These are phyloP conservation scores for Mycena citricolor DNA, from an alignment of 1,284 basidiomycete genomes.

Conservation along the genomic window DNA sequence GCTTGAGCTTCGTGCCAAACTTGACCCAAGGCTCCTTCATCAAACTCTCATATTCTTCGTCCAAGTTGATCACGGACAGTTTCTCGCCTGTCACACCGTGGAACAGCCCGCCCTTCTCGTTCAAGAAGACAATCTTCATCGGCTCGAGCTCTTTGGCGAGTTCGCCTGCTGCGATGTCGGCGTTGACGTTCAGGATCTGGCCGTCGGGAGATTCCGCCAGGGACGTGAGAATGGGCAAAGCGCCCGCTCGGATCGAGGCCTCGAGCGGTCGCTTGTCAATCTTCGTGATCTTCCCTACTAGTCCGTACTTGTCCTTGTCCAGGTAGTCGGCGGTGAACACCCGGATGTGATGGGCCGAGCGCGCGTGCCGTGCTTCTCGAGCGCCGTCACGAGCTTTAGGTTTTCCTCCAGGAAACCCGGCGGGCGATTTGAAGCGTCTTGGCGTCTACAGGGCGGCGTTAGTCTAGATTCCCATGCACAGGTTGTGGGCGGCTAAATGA, in stretches of 20 bases:
- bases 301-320: slow-evolving; percentile 90
- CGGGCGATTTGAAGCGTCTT: slow-evolving; percentile 92
- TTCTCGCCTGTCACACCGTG: slow-evolving; percentile 96
- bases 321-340: slow-evolving; percentile 96
- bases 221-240: slow-evolving; percentile 89
- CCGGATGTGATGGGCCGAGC: slow-evolving; percentile 95
- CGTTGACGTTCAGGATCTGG: slow-evolving; percentile 96
- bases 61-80: slow-evolving; percentile 94
- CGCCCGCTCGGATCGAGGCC: slow-evolving; percentile 91
- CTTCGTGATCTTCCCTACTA: slow-evolving; percentile 90
- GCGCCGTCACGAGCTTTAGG: slow-evolving; percentile 84
- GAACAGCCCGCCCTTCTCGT: slow-evolving; percentile 98
- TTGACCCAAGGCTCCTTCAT: slow-evolving; percentile 99
- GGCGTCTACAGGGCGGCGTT: slow-evolving; percentile 56
- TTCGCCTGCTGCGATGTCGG: slow-evolving; percentile 94
- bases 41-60: slow-evolving; percentile 97
- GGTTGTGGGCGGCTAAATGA: slow-evolving; percentile 1
- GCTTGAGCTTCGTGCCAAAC: slow-evolving; percentile 98
- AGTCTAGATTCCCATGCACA: slow-evolving; percentile 7
- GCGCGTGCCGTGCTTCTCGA: slow-evolving; percentile 90
- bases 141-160: slow-evolving; percentile 95
- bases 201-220: slow-evolving; percentile 90
- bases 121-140: slow-evolving; percentile 98
- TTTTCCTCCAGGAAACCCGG: slow-evolving; percentile 97
- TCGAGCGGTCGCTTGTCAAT: slow-evolving; percentile 95